A percentile compares a stretch with the other conserved stretches of the same genome.
phyloP scores from a whole-genome alignment of 2,329 filamentous ascomycete species.

The Cyanodermella asteris region DNA sequence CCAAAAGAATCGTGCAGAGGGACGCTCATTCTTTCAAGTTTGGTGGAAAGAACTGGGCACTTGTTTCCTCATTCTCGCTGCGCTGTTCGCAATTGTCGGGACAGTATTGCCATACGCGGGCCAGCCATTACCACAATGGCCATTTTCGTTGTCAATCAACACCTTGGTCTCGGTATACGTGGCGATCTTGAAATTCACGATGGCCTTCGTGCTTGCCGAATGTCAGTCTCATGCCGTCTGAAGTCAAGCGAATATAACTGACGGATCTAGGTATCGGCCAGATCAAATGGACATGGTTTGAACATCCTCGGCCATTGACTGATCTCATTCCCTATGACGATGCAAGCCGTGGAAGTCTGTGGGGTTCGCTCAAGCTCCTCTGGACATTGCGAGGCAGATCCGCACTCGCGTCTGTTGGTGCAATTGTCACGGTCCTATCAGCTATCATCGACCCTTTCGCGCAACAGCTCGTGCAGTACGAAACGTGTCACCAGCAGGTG shows the following conservation, averaged over 20 bases:
- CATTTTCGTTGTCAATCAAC: slow-evolving; percentile 10
- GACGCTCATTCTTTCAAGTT: no score
- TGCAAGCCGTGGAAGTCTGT: slow-evolving; percentile 1
- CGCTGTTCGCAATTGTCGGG: slow-evolving; percentile 6
- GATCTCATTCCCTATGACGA: slow-evolving; percentile 1
- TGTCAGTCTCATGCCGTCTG: background rate
- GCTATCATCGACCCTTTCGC: slow-evolving; percentile 1
- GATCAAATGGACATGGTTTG: slow-evolving; percentile 2
- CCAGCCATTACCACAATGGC: slow-evolving; percentile 9
- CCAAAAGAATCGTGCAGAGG: no score
- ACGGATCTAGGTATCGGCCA: background rate
- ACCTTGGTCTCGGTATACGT: slow-evolving; percentile 12
- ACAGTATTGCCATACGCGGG: slow-evolving; percentile 2
- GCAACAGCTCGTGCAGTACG: slow-evolving; percentile 1
- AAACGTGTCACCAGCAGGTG: background rate
- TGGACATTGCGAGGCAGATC: slow-evolving; percentile 1
- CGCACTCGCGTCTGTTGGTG: slow-evolving; percentile 1
- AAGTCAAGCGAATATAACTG: background rate
- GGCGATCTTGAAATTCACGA: slow-evolving; percentile 10
- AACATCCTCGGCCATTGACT: background rate
- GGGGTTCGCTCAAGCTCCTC: slow-evolving; percentile 1
- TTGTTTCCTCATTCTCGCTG: slow-evolving; percentile 3
- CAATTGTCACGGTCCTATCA: slow-evolving; percentile 1
- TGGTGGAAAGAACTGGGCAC: slow-evolving; percentile 7
- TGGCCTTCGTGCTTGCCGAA: slow-evolving; percentile 10